Evolutionary conservation across 1,284 basidiomycete genomes (phyloP).

Genomic region (Rhodotorula sp.): DNA sequence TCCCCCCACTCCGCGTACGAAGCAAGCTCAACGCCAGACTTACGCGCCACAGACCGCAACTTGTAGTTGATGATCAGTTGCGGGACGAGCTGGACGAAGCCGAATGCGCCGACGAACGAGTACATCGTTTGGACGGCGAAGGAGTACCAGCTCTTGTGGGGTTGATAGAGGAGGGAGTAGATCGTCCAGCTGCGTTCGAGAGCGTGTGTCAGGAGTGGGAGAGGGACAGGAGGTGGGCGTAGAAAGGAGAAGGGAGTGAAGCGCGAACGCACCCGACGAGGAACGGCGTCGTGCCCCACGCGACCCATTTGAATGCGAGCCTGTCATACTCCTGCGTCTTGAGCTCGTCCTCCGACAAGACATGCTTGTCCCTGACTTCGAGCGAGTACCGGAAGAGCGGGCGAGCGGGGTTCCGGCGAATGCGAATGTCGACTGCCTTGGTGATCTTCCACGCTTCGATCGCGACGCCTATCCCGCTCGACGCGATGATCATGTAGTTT

Average conservation of each 20-base stretch:
- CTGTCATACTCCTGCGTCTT: conserved; percentile 95
- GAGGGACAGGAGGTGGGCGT: neutral
- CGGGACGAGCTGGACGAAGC: conserved; percentile 90
- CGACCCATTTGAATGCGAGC: conserved; percentile 85
- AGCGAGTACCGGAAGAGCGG: conserved; percentile 74
- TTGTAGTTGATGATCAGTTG: conserved; percentile 71
- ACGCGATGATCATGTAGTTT: conserved; percentile 66
- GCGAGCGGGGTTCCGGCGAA: conserved; percentile 61
- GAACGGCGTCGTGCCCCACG: conserved; percentile 77
- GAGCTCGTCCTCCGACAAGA: conserved; percentile 88
- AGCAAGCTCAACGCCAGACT: conserved; percentile 42
- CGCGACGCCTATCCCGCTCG: conserved; percentile 56
- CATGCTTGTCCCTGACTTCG: conserved; percentile 86
- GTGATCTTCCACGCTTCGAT: conserved; percentile 94
- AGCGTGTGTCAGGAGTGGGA: too few relatives aligned
- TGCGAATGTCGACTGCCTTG: conserved; percentile 74
- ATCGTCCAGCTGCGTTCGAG: conserved; percentile 61
- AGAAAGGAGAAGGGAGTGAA: too few relatives aligned
- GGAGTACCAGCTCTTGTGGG: conserved; percentile 89
- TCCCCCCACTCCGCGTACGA: too few relatives aligned
- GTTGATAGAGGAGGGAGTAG: conserved; percentile 79
- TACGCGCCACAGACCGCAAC: conserved; percentile 61
- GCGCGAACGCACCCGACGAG: conserved; percentile 56
- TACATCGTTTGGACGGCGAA: neutral
- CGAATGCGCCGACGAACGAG: conserved; percentile 85